phyloP scores from a whole-genome alignment of 2,329 filamentous ascomycete genomes.

The Zelopaecilomyces penicillatus region DNA sequence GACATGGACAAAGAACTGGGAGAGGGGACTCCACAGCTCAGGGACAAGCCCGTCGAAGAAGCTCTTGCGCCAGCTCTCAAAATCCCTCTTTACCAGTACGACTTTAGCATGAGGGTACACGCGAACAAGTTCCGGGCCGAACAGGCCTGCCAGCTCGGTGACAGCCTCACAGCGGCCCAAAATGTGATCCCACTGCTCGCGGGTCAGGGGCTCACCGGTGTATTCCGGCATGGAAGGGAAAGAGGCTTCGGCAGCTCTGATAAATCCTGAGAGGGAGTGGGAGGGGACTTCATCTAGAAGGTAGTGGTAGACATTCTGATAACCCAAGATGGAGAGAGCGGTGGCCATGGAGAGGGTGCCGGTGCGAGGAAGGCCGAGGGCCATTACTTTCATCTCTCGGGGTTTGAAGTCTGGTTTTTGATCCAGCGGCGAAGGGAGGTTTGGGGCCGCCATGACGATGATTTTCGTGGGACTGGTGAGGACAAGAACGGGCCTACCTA shows the following conservation, averaged over 20 bases:
- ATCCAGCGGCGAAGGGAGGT: too few species aligned
- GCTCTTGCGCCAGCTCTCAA: not conserved
- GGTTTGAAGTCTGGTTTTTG: too few species aligned
- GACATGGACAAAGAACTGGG: not conserved
- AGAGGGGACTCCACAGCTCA: not conserved
- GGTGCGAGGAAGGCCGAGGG: constrained; percentile 10
- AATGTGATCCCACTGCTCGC: not conserved
- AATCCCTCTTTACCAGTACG: not conserved
- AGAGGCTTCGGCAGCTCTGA: not conserved
- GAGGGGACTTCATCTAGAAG: not conserved
- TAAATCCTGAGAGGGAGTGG: too few species aligned
- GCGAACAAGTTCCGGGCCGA: not conserved
- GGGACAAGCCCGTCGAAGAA: not conserved
- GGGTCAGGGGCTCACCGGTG: not conserved
- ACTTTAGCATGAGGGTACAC: not conserved
- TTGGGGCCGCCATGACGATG: too few species aligned
- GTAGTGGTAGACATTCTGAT: constrained; percentile 9
- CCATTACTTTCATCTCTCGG: constrained; percentile 3
- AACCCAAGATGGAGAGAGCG: constrained; percentile 7
- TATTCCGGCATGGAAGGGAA: not conserved
- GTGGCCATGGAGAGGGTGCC: constrained; percentile 8
- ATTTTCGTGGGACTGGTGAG: too few species aligned
- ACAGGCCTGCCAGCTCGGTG: not conserved
- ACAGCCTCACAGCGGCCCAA: not conserved
- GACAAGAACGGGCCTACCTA: too few species aligned